Base-by-base conservation (phyloP, 352 stramenopile genomes). In the Globisporangium alternatum region DNA sequence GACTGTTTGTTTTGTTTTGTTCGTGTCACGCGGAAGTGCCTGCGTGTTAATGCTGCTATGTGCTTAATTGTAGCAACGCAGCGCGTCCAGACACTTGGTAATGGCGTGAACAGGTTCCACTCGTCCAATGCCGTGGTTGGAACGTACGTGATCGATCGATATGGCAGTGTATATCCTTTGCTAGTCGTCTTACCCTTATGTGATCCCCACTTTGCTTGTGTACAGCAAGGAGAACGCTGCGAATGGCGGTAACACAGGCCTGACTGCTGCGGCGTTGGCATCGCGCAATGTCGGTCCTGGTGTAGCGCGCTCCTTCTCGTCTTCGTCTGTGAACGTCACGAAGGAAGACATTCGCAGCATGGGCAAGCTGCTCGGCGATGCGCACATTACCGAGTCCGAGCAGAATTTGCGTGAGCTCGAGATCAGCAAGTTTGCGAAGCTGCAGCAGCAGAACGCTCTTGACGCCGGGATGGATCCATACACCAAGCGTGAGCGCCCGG, bases 321-420 rank as follows among this genome's bases (percentile, higher is more conserved):
- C 85, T 41, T 91, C 85, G 45, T 87, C 81, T 13, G 66, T 90
- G 30, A 72, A 77, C n/a, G 75, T 94, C 17, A 91, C 81, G 44
- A 91, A 89, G 65, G 85, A 94, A 67, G 85, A 94, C 71, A 91
- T 94, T 47, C 82, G 77, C 52, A 69, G 82, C 47, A 72, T 94
- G n/a, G 78, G 80, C 5, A 65, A 75, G 5, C 56, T 91, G 57
- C 64, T 94, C 7, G 86, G 79, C 67, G 89, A 90, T 62, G 85
- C 85, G 43, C 85, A 91, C 70, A 94, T 94, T 63, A 76, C 71
- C 67, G 83, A 94, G 56, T 91, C 82, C 60, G 85, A 94, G 63
- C 63, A 83, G 66, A 91, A 91, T 45, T 45, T 94, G 65, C 82
- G 83, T 31, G 76, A 89, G 67, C 74, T 94, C 12, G 85, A 94